Conservation (phyloP, 2,329 filamentous ascomycete genomes). For the Fusarium sp. region DNA sequence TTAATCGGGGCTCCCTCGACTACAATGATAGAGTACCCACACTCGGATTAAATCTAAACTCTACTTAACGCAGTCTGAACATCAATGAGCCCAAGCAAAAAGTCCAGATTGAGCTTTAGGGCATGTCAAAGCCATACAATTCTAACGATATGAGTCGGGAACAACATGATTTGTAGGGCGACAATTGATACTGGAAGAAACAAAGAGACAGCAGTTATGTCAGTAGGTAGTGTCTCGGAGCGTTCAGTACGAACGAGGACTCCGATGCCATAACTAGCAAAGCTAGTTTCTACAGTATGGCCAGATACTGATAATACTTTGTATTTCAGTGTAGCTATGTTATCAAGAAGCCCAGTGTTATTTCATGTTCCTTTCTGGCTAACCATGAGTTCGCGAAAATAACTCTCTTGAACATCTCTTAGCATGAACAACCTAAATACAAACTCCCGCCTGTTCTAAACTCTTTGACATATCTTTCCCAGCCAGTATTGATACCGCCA, state of each 20-base stretch:
- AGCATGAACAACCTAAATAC: neutral
- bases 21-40: too few relatives aligned
- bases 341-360: neutral
- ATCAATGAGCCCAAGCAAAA: neutral
- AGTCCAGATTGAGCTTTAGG: neutral
- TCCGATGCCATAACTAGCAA: neutral
- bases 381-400: neutral
- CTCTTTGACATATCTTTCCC: neutral
- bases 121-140: neutral
- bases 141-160: neutral
- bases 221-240: neutral
- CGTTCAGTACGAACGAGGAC: neutral
- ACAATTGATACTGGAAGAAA: neutral
- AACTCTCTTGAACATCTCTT: neutral
- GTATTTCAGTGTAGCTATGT: neutral
- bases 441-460: neutral
- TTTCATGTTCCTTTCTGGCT: neutral
- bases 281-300: neutral
- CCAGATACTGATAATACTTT: neutral
- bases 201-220: neutral
- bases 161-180: neutral
- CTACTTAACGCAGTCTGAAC: neutral
- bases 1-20: too few relatives aligned
- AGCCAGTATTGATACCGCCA: too few relatives aligned
- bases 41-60: too few relatives aligned